A percentile compares a stretch with the other conserved stretches of the same genome.
phyloP scores from a whole-genome alignment of 2,329 filamentous ascomycete species.

The Talaromyces sp. region DNA sequence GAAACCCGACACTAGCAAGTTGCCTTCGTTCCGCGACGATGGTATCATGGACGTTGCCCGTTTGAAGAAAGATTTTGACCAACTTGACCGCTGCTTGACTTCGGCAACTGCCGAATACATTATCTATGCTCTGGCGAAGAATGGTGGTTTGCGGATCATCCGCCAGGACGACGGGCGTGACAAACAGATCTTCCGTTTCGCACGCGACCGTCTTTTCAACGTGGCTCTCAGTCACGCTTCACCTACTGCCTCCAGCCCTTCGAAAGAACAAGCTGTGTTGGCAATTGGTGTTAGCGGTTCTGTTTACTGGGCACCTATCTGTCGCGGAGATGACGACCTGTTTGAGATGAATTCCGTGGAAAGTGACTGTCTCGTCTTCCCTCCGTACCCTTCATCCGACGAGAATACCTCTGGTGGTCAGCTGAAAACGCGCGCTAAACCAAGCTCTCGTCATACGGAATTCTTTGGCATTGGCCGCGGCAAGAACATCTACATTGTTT shows the following conservation, averaged over 20 bases:
- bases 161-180: conserved; percentile 89
- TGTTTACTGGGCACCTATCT: conserved; percentile 90
- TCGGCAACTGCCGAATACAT: conserved; percentile 88
- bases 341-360: conserved; percentile 75
- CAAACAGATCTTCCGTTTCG: conserved; percentile 85
- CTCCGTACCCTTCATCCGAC: conserved; percentile 77
- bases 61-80: conserved; percentile 96
- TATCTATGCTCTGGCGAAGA: conserved; percentile 88
- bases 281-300: conserved; percentile 91
- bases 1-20: conserved; percentile 34
- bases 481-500: conserved; percentile 89
- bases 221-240: conserved; percentile 72
- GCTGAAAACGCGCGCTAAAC: conserved; percentile 89
- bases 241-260: conserved; percentile 43
- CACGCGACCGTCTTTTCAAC: conserved; percentile 91
- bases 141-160: conserved; percentile 87
- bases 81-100: conserved; percentile 89
- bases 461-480: conserved; percentile 94
- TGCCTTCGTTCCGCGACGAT: conserved; percentile 66
- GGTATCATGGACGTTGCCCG: conserved; percentile 87
- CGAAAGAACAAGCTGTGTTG: conserved; percentile 72
- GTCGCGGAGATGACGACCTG: conserved; percentile 69
- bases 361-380: conserved; percentile 80
- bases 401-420: conserved; percentile 88
- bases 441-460: conserved; percentile 81